These are phyloP conservation scores for Colletotrichum tanaceti DNA, from an alignment of 2,329 filamentous ascomycete species.

Conservation along the genomic window DNA sequence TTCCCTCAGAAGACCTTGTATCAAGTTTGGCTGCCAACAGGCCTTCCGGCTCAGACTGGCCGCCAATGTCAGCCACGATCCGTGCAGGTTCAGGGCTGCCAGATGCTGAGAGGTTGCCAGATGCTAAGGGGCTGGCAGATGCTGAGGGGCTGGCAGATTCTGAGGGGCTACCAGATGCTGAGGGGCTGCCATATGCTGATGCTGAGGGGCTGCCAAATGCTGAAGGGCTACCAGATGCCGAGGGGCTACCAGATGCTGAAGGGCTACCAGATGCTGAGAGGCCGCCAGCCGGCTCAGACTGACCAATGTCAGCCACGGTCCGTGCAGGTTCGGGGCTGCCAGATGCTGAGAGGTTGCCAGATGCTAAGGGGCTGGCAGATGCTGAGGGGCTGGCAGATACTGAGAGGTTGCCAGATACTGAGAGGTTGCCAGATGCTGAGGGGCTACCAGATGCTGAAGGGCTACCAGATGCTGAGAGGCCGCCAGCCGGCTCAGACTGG, in stretches of 20 bases:
- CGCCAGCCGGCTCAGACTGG: not conserved
- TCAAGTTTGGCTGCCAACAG: not conserved
- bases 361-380: conserved; percentile 15
- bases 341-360: no score
- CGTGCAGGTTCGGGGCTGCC: conserved; percentile 27
- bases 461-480: conserved; percentile 1
- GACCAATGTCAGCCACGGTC: conserved; percentile 45
- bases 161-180: conserved; percentile 9
- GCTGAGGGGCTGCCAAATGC: conserved; percentile 9
- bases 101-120: not conserved
- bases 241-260: not conserved
- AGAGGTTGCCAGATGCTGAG: not conserved
- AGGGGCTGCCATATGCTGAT: conserved; percentile 3
- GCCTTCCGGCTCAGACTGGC: conserved; percentile 7
- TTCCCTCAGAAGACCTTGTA: not conserved
- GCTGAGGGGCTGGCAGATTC: no score
- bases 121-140: conserved; percentile 1
- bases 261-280: conserved; percentile 6
- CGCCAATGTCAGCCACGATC: conserved; percentile 45
- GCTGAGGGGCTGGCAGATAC: conserved; percentile 3
- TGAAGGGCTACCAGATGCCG: not conserved
- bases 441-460: conserved; percentile 4
- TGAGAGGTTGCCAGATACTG: not conserved
- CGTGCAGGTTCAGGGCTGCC: conserved; percentile 27
- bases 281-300: not conserved